Percentiles rank a stretch among this genome's conserved stretches.
These are phyloP conservation scores for Nissolia schottii DNA, from an alignment of 306 rosid species.

Conservation along the genomic window DNA sequence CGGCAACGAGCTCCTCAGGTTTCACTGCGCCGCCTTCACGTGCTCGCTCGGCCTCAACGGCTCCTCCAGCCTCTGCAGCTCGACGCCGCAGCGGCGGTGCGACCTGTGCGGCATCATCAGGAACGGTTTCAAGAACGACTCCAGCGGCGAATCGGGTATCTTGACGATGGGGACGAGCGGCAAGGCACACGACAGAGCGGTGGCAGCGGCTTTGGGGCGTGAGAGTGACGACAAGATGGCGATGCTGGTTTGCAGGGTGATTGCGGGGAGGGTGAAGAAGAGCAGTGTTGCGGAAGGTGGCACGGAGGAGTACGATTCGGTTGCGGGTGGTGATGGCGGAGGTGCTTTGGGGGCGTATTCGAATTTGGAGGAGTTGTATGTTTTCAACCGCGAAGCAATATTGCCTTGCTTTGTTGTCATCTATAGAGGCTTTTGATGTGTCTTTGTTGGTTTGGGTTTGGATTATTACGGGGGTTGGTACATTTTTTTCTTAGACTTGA, in stretches of 20 bases:
- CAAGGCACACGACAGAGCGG: conserved; percentile 76
- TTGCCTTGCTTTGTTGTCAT: conserved; percentile 98
- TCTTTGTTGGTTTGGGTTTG: not conserved
- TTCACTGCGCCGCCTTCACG: conserved; percentile 67
- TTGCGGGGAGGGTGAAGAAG: conserved; percentile 96
- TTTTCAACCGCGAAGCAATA: conserved; percentile 68
- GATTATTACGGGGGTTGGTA: too few relatives aligned
- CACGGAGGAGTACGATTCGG: conserved; percentile 72
- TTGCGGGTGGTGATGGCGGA: conserved; percentile 43
- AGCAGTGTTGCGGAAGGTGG: conserved; percentile 37
- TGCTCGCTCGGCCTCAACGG: conserved; percentile 92
- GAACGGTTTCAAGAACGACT: conserved; percentile 47
- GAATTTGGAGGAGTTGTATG: conserved; percentile 85
- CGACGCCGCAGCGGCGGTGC: conserved; percentile 61
- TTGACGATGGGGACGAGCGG: conserved; percentile 90
- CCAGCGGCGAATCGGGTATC: conserved; percentile 43
- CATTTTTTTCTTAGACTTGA: too few relatives aligned
- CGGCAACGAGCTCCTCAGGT: conserved; percentile 89
- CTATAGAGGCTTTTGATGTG: conserved; percentile 57
- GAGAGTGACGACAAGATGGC: conserved; percentile 62
- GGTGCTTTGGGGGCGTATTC: conserved; percentile 70
- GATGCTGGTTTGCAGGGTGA: conserved; percentile 94
- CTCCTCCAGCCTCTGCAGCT: conserved; percentile 73
- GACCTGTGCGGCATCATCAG: conserved; percentile 64
- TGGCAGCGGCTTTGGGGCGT: too few relatives aligned